Evolutionary conservation across 139 green algal genomes (phyloP).

Genomic region (Picochlorum sp.): DNA sequence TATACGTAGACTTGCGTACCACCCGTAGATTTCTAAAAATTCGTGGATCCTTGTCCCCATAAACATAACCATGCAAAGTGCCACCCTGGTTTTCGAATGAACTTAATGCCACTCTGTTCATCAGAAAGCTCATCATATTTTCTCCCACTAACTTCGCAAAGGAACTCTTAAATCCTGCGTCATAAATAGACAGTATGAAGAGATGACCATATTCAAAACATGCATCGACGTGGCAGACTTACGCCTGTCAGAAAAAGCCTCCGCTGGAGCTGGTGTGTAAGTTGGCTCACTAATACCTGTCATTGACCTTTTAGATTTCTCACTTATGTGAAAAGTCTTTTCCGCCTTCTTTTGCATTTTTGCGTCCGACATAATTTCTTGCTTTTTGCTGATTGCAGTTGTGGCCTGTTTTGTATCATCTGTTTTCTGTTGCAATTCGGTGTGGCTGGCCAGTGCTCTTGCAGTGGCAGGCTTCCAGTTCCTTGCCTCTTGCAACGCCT

Average conservation of each 20-base stretch:
- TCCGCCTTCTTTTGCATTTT: too few species aligned
- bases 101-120: conserved; percentile 10
- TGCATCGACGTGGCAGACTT: conserved; percentile 1
- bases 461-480: neutral
- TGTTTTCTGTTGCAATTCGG: too few species aligned
- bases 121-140: neutral
- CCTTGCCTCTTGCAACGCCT: conserved; percentile 5
- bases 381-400: too few species aligned
- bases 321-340: neutral
- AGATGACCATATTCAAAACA: too few species aligned
- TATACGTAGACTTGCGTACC: conserved; percentile 3
- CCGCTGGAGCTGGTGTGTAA: conserved; percentile 22
- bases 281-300: neutral
- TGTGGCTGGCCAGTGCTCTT: neutral
- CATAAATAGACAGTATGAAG: too few species aligned
- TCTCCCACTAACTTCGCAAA: neutral
- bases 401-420: too few species aligned
- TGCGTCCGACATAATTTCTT: too few species aligned
- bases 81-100: conserved; percentile 6
- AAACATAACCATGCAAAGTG: conserved; percentile 14
- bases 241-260: conserved; percentile 12
- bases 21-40: conserved; percentile 14
- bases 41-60: conserved; percentile 22
- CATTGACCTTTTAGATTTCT: neutral
- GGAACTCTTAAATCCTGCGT: neutral